A percentile compares a stretch with the other conserved stretches of the same genome.
Evolutionary conservation across 225 moss, liverwort and hornwort species (phyloP).

Genomic region (Rhytidiadelphus loreus): DNA sequence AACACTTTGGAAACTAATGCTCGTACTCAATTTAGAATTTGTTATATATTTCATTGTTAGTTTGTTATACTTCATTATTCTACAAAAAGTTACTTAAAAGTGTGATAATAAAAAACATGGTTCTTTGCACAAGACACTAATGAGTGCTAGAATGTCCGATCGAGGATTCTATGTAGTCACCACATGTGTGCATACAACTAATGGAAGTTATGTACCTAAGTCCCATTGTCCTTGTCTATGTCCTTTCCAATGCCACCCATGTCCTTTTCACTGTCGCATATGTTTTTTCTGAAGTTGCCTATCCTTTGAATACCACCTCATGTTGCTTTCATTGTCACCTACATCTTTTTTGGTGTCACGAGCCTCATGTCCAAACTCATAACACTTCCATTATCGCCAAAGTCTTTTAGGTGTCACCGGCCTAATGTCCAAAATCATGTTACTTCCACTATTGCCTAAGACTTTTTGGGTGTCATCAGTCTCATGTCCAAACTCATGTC

Average conservation of each 20-base stretch:
- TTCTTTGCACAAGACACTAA: accelerated
- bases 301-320: accelerated
- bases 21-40: background rate
- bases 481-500: no score
- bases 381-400: accelerated
- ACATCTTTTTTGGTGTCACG: no score
- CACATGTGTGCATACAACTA: no score
- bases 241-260: background rate
- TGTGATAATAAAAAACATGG: background rate
- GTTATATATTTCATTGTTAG: background rate
- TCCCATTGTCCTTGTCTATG: accelerated
- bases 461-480: no score
- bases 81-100: no score
- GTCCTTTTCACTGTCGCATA: background rate
- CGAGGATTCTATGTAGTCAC: no score
- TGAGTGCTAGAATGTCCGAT: accelerated
- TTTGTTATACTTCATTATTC: background rate
- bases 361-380: no score
- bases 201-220: background rate
- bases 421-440: no score
- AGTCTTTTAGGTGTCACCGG: no score
- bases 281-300: accelerated
- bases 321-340: background rate
- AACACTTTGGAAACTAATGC: background rate
- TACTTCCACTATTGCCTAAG: no score